Base-by-base conservation (phyloP, 163 green algal species). In the Botryococcus braunii region DNA sequence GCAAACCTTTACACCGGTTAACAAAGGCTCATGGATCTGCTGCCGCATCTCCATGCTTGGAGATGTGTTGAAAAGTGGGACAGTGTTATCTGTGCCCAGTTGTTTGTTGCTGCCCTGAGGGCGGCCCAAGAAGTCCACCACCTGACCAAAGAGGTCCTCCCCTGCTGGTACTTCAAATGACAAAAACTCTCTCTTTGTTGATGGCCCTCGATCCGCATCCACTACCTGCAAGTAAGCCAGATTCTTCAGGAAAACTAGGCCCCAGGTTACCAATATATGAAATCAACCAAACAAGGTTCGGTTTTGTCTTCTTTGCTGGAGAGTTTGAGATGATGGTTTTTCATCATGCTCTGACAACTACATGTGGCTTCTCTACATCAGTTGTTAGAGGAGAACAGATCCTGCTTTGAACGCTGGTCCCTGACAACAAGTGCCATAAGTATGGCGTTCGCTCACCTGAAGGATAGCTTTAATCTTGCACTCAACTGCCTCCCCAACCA, bases 401-500 rank as follows among this genome's bases (percentile, higher is more conserved):
- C n/a, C n/a, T n/a, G n/a, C n/a, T n/a, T n/a, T n/a, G n/a, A n/a
- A n/a, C n/a, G n/a, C n/a, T n/a, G n/a, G n/a, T n/a, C n/a, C n/a
- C n/a, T n/a, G n/a, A n/a, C n/a, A n/a, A n/a, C n/a, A n/a, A n/a
- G n/a, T n/a, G n/a, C n/a, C n/a, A n/a, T n/a, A n/a, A n/a, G n/a
- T n/a, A n/a, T n/a, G n/a, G n/a, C n/a, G n/a, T n/a, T n/a, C n/a
- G n/a, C n/a, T n/a, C 66, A 85, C 86, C 85, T 95, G 89, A 56
- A 96, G 65, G 32, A 95, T 86, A 21, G 82, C 89, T 72, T 83
- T 87, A 39, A 95, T 74, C 37, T 82, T 82, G 77, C 84, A 92
- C 66, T 90, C 77, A 37, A 92, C 88, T 2, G 68, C 74, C 4
- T 86, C 82, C 8, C 87, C 87, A 48, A 82, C 70, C 1, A 31